A percentile compares a stretch with the other conserved stretches of the same genome.
phyloP scores from a whole-genome alignment of 2,329 filamentous ascomycete species.

The Aspergillus felis region DNA sequence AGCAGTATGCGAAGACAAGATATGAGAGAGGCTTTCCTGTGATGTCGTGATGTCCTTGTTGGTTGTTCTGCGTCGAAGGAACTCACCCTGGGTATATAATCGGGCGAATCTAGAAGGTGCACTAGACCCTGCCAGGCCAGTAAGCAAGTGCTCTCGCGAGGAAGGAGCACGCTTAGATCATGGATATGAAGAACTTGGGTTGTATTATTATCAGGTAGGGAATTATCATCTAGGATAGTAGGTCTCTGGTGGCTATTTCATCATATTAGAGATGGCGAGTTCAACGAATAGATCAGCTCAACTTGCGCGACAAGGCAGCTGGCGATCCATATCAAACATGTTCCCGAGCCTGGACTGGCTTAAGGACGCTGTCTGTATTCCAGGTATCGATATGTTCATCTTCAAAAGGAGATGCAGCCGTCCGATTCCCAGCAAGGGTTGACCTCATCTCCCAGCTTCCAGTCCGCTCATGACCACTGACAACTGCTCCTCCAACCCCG shows the following conservation, averaged over 20 bases:
- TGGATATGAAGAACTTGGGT: not conserved
- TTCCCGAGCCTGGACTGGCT: constrained; percentile 47
- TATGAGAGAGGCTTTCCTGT: not conserved
- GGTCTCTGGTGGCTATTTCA: not conserved
- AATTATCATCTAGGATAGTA: not conserved
- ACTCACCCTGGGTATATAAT: not conserved
- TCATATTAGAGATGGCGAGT: not conserved
- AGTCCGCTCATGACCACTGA: constrained; percentile 49
- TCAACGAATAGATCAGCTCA: not conserved
- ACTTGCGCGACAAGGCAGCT: not conserved
- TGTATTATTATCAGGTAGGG: not conserved
- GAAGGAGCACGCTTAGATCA: not conserved
- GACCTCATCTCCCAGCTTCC: constrained; percentile 56
- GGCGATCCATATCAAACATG: constrained; percentile 39
- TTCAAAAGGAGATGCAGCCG: constrained; percentile 40
- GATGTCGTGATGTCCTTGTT: not conserved
- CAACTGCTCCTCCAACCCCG: constrained; percentile 11
- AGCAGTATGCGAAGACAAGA: not conserved
- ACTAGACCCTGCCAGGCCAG: not conserved
- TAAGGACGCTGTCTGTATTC: constrained; percentile 33
- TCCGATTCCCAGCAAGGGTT: constrained; percentile 12
- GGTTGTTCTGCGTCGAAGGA: not conserved
- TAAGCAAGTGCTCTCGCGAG: not conserved
- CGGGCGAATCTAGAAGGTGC: not conserved
- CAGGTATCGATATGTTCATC: constrained; percentile 40